Percentiles rank a stretch among this genome's conserved stretches.
Evolutionary conservation across 2,329 filamentous ascomycete species (phyloP).

Genomic region (Neonectria magnoliae): DNA sequence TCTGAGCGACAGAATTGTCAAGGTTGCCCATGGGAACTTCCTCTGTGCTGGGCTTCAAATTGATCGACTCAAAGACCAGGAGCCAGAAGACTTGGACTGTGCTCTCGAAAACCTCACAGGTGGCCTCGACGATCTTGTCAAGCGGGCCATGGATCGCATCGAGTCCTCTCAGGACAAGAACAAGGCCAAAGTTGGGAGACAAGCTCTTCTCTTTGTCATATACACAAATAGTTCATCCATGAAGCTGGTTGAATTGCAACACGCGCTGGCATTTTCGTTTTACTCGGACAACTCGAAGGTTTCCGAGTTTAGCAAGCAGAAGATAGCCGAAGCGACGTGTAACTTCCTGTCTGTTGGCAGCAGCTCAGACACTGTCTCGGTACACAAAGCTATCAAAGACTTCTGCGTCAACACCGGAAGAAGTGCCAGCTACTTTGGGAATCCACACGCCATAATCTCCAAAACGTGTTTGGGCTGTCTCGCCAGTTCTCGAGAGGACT

Average conservation of each 20-base stretch:
- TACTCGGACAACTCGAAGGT: slow-evolving; percentile 1
- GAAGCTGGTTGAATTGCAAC: neutral
- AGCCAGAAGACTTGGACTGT: neutral
- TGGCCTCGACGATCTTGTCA: neutral
- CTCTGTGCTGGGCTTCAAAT: neutral
- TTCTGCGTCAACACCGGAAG: neutral
- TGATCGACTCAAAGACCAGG: neutral
- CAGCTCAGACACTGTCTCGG: neutral
- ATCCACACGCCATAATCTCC: slow-evolving; percentile 1
- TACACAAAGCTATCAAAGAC: slow-evolving; percentile 11
- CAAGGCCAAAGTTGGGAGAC: neutral
- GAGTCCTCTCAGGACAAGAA: neutral
- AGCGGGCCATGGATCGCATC: neutral
- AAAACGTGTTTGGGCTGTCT: slow-evolving; percentile 3
- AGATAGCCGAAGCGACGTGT: neutral
- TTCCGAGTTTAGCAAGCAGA: neutral
- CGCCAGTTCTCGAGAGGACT: neutral
- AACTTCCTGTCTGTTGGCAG: slow-evolving; percentile 1
- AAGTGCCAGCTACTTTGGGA: neutral
- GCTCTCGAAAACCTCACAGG: neutral
- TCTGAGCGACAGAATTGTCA: neutral
- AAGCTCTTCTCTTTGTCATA: neutral
- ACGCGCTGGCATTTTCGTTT: neutral
- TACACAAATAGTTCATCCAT: neutral
- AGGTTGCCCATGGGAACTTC: neutral